A percentile compares a stretch with the other conserved stretches of the same genome.
phyloP scores from a whole-genome alignment of 139 green algal species.

The Volvox reticuliferus region DNA sequence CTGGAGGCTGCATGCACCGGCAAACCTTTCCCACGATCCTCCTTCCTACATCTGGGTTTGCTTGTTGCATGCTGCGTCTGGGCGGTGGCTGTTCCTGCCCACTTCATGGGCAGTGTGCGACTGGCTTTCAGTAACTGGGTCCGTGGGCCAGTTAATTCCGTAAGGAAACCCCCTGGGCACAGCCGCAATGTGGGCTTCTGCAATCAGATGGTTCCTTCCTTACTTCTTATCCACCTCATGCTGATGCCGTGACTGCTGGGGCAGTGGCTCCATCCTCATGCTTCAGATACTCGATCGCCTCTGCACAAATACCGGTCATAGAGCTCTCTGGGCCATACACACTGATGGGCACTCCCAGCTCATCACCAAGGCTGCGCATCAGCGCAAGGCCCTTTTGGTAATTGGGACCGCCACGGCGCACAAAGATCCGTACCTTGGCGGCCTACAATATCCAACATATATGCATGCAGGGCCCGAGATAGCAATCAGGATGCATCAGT shows the following conservation, averaged over 20 bases:
- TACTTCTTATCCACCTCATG: not conserved
- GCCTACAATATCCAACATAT: constrained; percentile 54
- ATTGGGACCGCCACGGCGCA: constrained; percentile 92
- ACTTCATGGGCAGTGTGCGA: too few species aligned
- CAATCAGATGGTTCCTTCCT: not conserved
- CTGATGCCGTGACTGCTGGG: not conserved
- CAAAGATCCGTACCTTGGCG: constrained; percentile 87
- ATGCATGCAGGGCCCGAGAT: too few species aligned
- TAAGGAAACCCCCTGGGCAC: too few species aligned
- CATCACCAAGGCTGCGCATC: constrained; percentile 80
- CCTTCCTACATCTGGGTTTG: too few species aligned
- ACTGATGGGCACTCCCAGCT: constrained; percentile 76
- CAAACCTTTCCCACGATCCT: too few species aligned
- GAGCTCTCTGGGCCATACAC: constrained; percentile 89
- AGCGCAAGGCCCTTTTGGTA: constrained; percentile 83
- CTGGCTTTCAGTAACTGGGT: too few species aligned
- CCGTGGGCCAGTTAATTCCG: too few species aligned
- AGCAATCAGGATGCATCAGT: too few species aligned
- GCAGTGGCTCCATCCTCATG: not conserved
- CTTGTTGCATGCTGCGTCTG: too few species aligned
- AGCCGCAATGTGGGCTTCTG: too few species aligned
- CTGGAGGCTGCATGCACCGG: too few species aligned
- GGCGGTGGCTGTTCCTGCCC: too few species aligned
- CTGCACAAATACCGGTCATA: constrained; percentile 94
- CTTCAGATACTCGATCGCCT: constrained; percentile 86